Percentiles rank a stretch among this genome's conserved stretches.
Conservation (phyloP, 2,329 filamentous ascomycete genomes). For the Ceratocystiopsis brevicomis region DNA sequence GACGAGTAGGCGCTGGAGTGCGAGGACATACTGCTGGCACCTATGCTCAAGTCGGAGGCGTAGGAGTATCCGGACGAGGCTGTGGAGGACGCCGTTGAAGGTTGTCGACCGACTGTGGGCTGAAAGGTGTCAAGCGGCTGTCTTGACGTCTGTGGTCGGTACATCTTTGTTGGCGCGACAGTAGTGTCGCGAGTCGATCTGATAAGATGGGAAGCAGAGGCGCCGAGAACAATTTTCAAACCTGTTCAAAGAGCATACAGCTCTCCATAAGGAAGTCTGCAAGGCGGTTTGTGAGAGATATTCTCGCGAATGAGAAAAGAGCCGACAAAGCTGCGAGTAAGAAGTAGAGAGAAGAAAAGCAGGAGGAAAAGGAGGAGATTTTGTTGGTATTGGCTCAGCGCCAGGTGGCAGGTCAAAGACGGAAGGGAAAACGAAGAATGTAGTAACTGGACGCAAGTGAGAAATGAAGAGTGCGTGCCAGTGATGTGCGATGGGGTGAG, state of each 20-base stretch:
- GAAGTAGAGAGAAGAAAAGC: neutral
- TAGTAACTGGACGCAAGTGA: neutral
- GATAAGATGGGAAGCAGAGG: no score
- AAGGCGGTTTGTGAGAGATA: neutral
- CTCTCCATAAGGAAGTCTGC: conserved; percentile 1
- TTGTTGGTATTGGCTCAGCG: no score
- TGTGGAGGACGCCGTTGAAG: conserved; percentile 53
- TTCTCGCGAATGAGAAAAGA: neutral
- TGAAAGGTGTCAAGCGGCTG: conserved; percentile 33
- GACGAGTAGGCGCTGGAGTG: conserved; percentile 41
- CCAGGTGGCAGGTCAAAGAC: no score
- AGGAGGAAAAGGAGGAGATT: no score
- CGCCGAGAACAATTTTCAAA: no score
- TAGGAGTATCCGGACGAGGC: conserved; percentile 50
- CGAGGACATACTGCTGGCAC: conserved; percentile 53
- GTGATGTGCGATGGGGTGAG: neutral
- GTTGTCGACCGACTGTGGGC: conserved; percentile 35
- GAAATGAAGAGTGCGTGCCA: conserved; percentile 7
- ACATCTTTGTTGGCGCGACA: conserved; percentile 27
- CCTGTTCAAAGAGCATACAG: no score
- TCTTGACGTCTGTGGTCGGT: conserved; percentile 37
- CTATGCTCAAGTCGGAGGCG: conserved; percentile 34
- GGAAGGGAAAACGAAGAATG: no score
- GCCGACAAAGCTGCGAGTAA: neutral
- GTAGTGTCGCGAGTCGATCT: no score